Conservation (phyloP, 2,329 filamentous ascomycete species). For the Sarocladium kiliense region DNA sequence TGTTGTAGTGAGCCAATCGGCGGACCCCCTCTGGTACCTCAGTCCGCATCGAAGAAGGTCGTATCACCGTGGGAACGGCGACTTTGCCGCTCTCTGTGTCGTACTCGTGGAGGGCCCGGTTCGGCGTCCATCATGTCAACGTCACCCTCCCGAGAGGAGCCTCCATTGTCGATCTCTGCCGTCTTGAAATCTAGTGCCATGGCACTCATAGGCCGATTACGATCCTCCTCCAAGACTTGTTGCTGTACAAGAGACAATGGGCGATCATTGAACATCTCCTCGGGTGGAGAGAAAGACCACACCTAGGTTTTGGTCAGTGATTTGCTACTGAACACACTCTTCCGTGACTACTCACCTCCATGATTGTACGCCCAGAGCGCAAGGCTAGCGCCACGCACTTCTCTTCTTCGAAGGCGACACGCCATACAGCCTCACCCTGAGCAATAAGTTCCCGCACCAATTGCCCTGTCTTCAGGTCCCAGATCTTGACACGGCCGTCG, state of each 20-base stretch:
- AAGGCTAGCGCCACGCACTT: slow-evolving; percentile 96
- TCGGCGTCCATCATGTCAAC: slow-evolving; percentile 50
- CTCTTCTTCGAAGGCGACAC: slow-evolving; percentile 96
- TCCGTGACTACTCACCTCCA: slow-evolving; percentile 70
- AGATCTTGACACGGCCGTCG: slow-evolving; percentile 97
- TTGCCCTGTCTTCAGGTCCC: slow-evolving; percentile 89
- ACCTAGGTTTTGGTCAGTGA: slow-evolving; percentile 50
- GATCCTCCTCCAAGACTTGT: slow-evolving; percentile 39
- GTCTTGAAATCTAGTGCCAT: slow-evolving; percentile 39
- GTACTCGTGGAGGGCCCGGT: background rate
- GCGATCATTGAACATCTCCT: slow-evolving; percentile 55
- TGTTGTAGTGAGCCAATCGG: background rate
- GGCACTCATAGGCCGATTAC: slow-evolving; percentile 46
- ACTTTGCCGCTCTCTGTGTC: background rate
- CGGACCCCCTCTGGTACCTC: slow-evolving; percentile 8
- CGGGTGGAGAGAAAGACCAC: slow-evolving; percentile 89
- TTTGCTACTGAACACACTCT: background rate
- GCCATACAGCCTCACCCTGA: slow-evolving; percentile 92
- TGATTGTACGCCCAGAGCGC: slow-evolving; percentile 79
- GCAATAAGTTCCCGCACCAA: slow-evolving; percentile 86
- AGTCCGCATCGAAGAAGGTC: slow-evolving; percentile 48
- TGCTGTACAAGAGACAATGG: slow-evolving; percentile 44
- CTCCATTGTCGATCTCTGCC: background rate
- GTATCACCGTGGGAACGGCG: slow-evolving; percentile 25
- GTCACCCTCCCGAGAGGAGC: slow-evolving; percentile 19